Evolutionary conservation across 108 stramenopile species (phyloP).

Genomic region (Conticribra weissflogii): DNA sequence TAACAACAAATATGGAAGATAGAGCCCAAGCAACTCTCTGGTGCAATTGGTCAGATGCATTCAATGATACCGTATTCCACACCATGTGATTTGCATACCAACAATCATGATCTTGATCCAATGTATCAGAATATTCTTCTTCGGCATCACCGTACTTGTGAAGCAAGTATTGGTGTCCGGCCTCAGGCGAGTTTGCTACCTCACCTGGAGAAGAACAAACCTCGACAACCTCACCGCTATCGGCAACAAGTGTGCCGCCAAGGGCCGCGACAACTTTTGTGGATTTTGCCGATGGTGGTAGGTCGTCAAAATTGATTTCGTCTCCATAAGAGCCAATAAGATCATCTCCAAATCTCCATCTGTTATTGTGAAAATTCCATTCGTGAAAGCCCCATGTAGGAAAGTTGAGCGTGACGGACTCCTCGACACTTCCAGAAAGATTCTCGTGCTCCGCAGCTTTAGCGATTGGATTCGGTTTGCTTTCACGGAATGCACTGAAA

Average conservation of each 20-base stretch:
- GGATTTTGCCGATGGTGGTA: slow-evolving; percentile 31
- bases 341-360: slow-evolving; percentile 32
- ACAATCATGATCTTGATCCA: slow-evolving; percentile 46
- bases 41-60: slow-evolving; percentile 48
- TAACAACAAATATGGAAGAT: slow-evolving; percentile 44
- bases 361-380: slow-evolving; percentile 25
- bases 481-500: slow-evolving; percentile 3
- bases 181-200: slow-evolving; percentile 29
- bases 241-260: slow-evolving; percentile 24
- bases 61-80: slow-evolving; percentile 34
- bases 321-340: slow-evolving; percentile 31
- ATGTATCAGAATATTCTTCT: slow-evolving; percentile 25
- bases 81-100: slow-evolving; percentile 30
- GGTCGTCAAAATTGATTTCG: slow-evolving; percentile 12
- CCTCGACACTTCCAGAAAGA: slow-evolving; percentile 23
- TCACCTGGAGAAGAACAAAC: slow-evolving; percentile 51
- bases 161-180: slow-evolving; percentile 34
- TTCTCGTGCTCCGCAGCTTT: slow-evolving; percentile 24
- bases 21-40: slow-evolving; percentile 61
- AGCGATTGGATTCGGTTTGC: slow-evolving; percentile 20
- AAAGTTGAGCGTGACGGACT: slow-evolving; percentile 24
- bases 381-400: slow-evolving; percentile 31
- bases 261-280: slow-evolving; percentile 11
- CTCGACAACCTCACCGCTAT: slow-evolving; percentile 22
- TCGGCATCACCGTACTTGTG: slow-evolving; percentile 36